Base-by-base conservation (phyloP, 2,329 filamentous ascomycete species). In the Corinectria fuckeliana region DNA sequence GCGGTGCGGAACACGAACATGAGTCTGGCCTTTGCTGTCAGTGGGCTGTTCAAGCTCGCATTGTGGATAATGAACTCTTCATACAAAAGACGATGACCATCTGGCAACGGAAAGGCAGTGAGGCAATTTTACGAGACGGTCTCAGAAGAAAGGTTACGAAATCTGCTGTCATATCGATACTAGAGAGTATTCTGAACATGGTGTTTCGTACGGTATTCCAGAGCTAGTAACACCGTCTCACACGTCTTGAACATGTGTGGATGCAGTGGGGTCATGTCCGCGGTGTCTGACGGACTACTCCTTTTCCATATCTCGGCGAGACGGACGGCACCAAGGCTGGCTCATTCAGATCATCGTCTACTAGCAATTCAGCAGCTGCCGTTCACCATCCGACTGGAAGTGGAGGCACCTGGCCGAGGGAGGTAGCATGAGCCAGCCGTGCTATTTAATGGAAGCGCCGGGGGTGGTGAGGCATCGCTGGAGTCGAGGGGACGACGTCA, bases 321-420 rank as follows among this genome's bases (percentile, higher is more conserved):
- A 16, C 14, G 21, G 23, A 6, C 9, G n/a, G n/a, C 13, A n/a
- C 5, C 16, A 20, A 21, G 50, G 51, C 4, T 63, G 60, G 58
- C n/a, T 3, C 1, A 16, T 63, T 14, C 13, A 53, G 1, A 26
- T 51, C 0, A 25, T 14, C 8, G 20, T 14, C 5, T 54, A 51
- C 9, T 50, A 61, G 0, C 58, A 51, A 5, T 8, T 61, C 13
- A 58, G 60, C 3, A 2, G 20, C 7, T 62, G 60, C 2, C 30
- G 49, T 18, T 61, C 60, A 1, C 58, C 60, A 6, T 53, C 20
- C 2, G 60, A 58, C 42, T 62, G 52, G 60, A 57, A 58, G 41
- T 61, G 58, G 60, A 54, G 49, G 8, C 14, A 16, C 16, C 3
- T 45, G 1, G 28, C 30, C 3, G 44, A 53, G 14, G 0, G 0